phyloP scores from a whole-genome alignment of 768 basidiomycete genomes.

The Punctularia strigosozonata region DNA sequence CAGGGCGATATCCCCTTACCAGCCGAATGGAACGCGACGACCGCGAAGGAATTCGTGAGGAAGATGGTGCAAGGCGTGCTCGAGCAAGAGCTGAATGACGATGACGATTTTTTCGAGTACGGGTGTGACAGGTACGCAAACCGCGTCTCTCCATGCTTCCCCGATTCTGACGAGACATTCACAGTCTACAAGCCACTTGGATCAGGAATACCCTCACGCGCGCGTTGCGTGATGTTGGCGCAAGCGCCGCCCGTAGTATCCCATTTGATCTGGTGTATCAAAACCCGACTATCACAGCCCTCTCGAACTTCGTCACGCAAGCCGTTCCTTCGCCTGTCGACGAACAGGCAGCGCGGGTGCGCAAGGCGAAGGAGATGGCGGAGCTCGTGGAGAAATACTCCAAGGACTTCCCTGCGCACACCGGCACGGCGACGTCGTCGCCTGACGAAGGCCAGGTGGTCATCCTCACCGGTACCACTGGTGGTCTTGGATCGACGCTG shows the following conservation, averaged over 20 bases:
- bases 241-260: slow-evolving; percentile 10
- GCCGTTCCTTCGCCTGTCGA: neutral
- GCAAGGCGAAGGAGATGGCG: slow-evolving; percentile 1
- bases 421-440: neutral
- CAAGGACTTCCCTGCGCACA: slow-evolving; percentile 7
- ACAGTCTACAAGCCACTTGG: slow-evolving; percentile 24
- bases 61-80: slow-evolving; percentile 24
- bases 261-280: slow-evolving; percentile 14
- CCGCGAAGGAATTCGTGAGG: slow-evolving; percentile 19
- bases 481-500: slow-evolving; percentile 19
- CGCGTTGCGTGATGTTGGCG: slow-evolving; percentile 9
- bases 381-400: slow-evolving; percentile 7
- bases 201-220: slow-evolving; percentile 21
- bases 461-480: slow-evolving; percentile 24
- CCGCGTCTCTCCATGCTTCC: neutral
- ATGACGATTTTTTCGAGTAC: slow-evolving; percentile 25
- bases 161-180: neutral
- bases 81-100: slow-evolving; percentile 14
- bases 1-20: slow-evolving; percentile 18
- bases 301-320: slow-evolving; percentile 6
- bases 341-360: neutral
- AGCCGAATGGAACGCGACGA: slow-evolving; percentile 11
- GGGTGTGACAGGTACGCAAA: slow-evolving; percentile 27
- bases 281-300: slow-evolving; percentile 16
- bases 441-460: slow-evolving; percentile 12